Evolutionary conservation across 352 stramenopile genomes (phyloP).

Genomic region (Pythium angustatum): DNA sequence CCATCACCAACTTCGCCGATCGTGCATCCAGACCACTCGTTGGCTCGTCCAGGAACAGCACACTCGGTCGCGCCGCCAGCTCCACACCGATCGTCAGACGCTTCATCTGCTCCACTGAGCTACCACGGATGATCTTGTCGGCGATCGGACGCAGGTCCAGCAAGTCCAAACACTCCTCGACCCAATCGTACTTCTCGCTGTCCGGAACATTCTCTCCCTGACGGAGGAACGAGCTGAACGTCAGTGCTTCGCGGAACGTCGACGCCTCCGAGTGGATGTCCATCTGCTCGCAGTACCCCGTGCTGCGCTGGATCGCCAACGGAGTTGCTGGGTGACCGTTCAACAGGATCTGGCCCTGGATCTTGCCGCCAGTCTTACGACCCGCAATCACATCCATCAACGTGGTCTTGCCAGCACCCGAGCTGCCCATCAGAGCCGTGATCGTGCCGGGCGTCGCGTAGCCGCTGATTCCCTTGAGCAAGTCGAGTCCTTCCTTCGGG

Average conservation of each 20-base stretch:
- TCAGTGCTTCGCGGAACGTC: slow-evolving; percentile 90
- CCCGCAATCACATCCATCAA: slow-evolving; percentile 29
- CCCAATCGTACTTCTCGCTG: slow-evolving; percentile 37
- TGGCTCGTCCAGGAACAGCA: slow-evolving; percentile 78
- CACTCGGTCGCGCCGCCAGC: slow-evolving; percentile 70
- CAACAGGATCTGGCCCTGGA: slow-evolving; percentile 74
- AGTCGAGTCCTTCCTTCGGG: slow-evolving; percentile 10
- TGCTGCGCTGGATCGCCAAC: slow-evolving; percentile 36
- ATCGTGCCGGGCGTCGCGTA: slow-evolving; percentile 37
- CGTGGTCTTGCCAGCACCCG: slow-evolving; percentile 37
- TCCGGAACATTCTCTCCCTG: slow-evolving; percentile 13
- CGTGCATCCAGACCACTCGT: slow-evolving; percentile 51
- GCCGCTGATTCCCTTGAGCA: slow-evolving; percentile 40
- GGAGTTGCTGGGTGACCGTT: slow-evolving; percentile 31
- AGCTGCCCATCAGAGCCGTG: slow-evolving; percentile 44
- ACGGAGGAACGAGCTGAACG: slow-evolving; percentile 89
- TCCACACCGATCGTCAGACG: slow-evolving; percentile 81
- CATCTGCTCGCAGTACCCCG: slow-evolving; percentile 92
- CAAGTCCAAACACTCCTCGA: slow-evolving; percentile 41
- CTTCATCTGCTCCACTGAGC: slow-evolving; percentile 40
- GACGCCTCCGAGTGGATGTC: slow-evolving; percentile 69
- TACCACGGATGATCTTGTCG: slow-evolving; percentile 37
- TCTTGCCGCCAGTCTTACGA: slow-evolving; percentile 74
- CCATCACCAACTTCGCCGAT: slow-evolving; percentile 55
- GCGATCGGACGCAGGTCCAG: slow-evolving; percentile 37